Percentiles rank a stretch among this genome's conserved stretches.
Conservation (phyloP, 768 basidiomycete species). For the Suillus hirtellus region DNA sequence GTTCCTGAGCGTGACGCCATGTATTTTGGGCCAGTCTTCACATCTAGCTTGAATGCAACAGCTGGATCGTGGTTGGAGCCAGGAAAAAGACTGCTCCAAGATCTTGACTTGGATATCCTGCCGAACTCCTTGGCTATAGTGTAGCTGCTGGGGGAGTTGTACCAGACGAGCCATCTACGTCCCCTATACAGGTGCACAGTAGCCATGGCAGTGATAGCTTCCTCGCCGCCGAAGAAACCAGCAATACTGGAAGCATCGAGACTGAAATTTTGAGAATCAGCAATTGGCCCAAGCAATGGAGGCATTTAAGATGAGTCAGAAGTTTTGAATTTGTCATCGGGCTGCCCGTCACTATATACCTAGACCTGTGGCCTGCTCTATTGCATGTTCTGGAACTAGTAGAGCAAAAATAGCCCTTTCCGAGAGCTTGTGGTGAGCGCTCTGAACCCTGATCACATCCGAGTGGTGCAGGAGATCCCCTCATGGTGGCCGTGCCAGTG, state of each 20-base stretch:
- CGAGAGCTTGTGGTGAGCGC: background rate
- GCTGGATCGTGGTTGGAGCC: slow-evolving; percentile 22
- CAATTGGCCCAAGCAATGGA: slow-evolving; percentile 17
- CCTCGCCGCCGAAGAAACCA: slow-evolving; percentile 37
- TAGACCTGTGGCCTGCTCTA: too few relatives aligned
- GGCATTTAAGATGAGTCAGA: slow-evolving; percentile 11
- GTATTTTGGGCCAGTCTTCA: slow-evolving; percentile 27
- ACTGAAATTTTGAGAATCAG: slow-evolving; percentile 13
- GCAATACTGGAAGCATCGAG: slow-evolving; percentile 33
- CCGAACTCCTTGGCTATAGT: slow-evolving; percentile 31
- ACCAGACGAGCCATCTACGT: slow-evolving; percentile 37
- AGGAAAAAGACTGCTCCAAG: slow-evolving; percentile 30
- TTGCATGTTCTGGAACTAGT: background rate
- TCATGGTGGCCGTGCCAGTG: background rate
- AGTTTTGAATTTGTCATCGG: too few relatives aligned
- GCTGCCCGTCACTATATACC: background rate
- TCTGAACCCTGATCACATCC: background rate
- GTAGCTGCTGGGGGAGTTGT: slow-evolving; percentile 36
- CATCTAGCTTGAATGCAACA: slow-evolving; percentile 27
- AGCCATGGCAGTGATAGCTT: slow-evolving; percentile 32
- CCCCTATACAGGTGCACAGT: slow-evolving; percentile 30
- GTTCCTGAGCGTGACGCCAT: slow-evolving; percentile 26
- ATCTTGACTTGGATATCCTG: slow-evolving; percentile 22
- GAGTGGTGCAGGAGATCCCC: background rate
- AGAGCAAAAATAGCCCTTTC: background rate